Conservation (phyloP, 176 grass and related monocot species). For the Luzula sylvatica region DNA sequence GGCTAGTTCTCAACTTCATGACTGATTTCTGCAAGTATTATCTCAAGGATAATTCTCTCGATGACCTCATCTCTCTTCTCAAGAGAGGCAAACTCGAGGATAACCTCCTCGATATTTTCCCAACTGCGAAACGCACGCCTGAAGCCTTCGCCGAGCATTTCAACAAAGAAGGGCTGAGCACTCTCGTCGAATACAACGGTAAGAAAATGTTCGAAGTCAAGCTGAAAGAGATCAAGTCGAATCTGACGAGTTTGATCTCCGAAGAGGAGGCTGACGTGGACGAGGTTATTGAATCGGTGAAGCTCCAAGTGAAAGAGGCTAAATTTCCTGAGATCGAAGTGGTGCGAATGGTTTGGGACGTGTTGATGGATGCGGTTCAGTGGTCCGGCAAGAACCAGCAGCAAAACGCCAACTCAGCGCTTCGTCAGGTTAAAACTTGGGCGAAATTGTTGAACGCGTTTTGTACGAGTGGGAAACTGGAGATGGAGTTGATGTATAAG, state of each 20-base stretch:
- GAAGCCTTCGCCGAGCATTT: slow-evolving; percentile 89
- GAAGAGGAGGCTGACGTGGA: slow-evolving; percentile 69
- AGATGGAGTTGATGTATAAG: slow-evolving; percentile 91
- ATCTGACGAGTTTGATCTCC: slow-evolving; percentile 60
- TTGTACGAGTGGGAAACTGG: slow-evolving; percentile 70
- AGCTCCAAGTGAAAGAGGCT: slow-evolving; percentile 85
- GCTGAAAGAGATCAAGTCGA: slow-evolving; percentile 88
- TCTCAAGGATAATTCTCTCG: slow-evolving; percentile 76
- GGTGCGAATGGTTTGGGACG: slow-evolving; percentile 89
- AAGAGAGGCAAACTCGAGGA: slow-evolving; percentile 97
- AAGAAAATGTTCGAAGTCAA: slow-evolving; percentile 99
- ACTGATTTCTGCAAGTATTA: slow-evolving; percentile 93
- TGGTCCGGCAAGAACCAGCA: slow-evolving; percentile 99
- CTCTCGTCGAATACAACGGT: slow-evolving; percentile 78
- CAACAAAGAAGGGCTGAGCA: slow-evolving; percentile 79
- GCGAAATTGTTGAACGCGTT: slow-evolving; percentile 78
- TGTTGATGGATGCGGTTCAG: slow-evolving; percentile 94
- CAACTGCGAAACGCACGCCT: slow-evolving; percentile 46
- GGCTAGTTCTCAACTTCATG: slow-evolving; percentile 86
- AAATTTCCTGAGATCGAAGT: slow-evolving; percentile 92
- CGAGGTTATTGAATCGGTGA: slow-evolving; percentile 76
- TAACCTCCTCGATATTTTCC: slow-evolving; percentile 90
- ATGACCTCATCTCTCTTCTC: slow-evolving; percentile 87
- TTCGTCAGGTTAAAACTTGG: slow-evolving; percentile 88
- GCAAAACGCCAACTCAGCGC: slow-evolving; percentile 90